A percentile compares a stretch with the other conserved stretches of the same genome.
These are phyloP conservation scores for Phytophthora agathidicida DNA, from an alignment of 352 stramenopile species.

Conservation along the genomic window DNA sequence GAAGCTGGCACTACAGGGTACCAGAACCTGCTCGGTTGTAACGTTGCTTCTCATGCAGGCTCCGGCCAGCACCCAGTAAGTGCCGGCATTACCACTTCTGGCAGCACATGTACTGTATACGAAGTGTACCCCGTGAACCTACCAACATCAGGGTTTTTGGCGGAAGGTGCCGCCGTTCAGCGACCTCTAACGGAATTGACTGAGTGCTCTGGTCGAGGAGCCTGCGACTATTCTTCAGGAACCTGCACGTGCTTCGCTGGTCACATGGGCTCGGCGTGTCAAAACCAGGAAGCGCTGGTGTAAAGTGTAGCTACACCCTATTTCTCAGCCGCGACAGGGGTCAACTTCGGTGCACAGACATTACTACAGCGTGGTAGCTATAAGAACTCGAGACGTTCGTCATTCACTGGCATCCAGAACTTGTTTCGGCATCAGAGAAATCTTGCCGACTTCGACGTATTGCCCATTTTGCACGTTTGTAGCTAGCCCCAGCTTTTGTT, in stretches of 20 bases:
- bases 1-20: slow-evolving; percentile 62
- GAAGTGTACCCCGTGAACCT: slow-evolving; percentile 36
- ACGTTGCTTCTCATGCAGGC: slow-evolving; percentile 38
- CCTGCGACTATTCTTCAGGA: slow-evolving; percentile 58
- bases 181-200: slow-evolving; percentile 54
- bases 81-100: not conserved
- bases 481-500: too few relatives aligned
- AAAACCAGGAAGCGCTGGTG: slow-evolving; percentile 49
- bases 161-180: too few relatives aligned
- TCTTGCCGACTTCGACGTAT: too few relatives aligned
- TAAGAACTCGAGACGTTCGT: too few relatives aligned
- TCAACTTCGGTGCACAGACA: too few relatives aligned
- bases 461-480: too few relatives aligned
- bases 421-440: too few relatives aligned
- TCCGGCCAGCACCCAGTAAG: slow-evolving; percentile 47
- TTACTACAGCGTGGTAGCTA: too few relatives aligned
- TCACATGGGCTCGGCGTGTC: slow-evolving; percentile 78
- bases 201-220: slow-evolving; percentile 64
- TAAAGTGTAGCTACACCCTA: slow-evolving; percentile 15
- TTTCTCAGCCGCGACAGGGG: too few relatives aligned
- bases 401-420: too few relatives aligned
- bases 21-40: slow-evolving; percentile 61
- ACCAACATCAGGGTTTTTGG: too few relatives aligned
- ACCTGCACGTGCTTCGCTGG: slow-evolving; percentile 71
- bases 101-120: slow-evolving; percentile 36